These are phyloP conservation scores for Fallopia convolvulus DNA, from an alignment of 148 eudicot genomes.

Conservation along the genomic window DNA sequence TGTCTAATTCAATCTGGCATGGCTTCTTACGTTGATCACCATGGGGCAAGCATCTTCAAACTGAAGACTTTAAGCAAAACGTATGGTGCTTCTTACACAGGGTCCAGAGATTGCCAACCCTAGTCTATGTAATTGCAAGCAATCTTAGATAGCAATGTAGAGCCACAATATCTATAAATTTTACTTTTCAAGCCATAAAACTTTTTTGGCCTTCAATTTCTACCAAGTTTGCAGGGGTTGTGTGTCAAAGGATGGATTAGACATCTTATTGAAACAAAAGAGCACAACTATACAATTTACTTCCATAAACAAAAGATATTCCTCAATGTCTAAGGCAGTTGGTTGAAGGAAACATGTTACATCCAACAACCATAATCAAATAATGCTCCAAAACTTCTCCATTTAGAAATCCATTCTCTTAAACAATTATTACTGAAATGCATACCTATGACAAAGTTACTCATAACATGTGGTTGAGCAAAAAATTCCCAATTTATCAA, in stretches of 20 bases:
- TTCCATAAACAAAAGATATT: too few relatives aligned
- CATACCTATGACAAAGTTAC: too few relatives aligned
- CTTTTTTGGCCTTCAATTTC: not conserved
- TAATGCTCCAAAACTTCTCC: too few relatives aligned
- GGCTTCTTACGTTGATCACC: not conserved
- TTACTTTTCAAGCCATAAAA: not conserved
- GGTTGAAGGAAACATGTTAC: too few relatives aligned
- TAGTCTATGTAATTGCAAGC: not conserved
- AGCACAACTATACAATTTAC: not conserved
- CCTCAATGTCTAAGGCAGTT: too few relatives aligned
- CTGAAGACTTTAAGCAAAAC: not conserved
- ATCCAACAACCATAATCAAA: too few relatives aligned
- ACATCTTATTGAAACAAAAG: not conserved
- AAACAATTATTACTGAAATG: too few relatives aligned
- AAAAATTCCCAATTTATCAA: too few relatives aligned
- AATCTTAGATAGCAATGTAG: not conserved
- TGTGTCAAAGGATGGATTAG: not conserved
- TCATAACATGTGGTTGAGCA: too few relatives aligned
- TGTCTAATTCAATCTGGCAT: not conserved
- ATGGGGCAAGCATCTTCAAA: not conserved
- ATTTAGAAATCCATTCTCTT: too few relatives aligned
- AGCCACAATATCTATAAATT: not conserved
- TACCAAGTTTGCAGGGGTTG: not conserved
- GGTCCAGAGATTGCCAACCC: too few relatives aligned
- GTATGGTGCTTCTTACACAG: too few relatives aligned